Evolutionary conservation across 1,284 basidiomycete species (phyloP).

Genomic region (Inonotus hispidus): DNA sequence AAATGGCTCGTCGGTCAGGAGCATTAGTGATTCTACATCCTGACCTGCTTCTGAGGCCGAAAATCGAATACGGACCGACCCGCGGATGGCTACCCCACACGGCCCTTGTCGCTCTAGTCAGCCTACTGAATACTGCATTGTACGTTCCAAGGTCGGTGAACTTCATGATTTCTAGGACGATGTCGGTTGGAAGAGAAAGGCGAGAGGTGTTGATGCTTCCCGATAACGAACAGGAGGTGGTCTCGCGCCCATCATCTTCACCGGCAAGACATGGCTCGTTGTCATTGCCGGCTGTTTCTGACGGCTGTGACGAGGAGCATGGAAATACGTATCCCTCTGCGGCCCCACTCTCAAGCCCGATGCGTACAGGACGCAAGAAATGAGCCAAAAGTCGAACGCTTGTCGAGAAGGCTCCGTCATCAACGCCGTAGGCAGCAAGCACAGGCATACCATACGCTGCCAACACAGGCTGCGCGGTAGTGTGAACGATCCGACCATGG

Average conservation of each 20-base stretch:
- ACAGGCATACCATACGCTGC: conserved; percentile 3
- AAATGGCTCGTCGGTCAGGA: neutral
- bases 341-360: neutral
- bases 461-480: neutral
- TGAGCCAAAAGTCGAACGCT: neutral
- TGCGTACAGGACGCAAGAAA: neutral
- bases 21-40: neutral
- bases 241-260: neutral
- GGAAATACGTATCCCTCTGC: neutral
- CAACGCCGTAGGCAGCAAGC: conserved; percentile 1
- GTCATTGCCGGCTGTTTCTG: neutral
- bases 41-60: neutral
- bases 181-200: neutral
- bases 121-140: neutral
- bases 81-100: neutral
- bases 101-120: neutral
- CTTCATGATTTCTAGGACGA: neutral
- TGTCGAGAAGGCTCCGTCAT: neutral
- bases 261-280: neutral
- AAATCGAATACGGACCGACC: neutral
- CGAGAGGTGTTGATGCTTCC: neutral
- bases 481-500: neutral
- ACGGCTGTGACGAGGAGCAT: neutral
- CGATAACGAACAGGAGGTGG: neutral
- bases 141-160: neutral